Evolutionary conservation across 192 early-diverging fungal genomes (phyloP).

Genomic region (Obelidium mucronatum): DNA sequence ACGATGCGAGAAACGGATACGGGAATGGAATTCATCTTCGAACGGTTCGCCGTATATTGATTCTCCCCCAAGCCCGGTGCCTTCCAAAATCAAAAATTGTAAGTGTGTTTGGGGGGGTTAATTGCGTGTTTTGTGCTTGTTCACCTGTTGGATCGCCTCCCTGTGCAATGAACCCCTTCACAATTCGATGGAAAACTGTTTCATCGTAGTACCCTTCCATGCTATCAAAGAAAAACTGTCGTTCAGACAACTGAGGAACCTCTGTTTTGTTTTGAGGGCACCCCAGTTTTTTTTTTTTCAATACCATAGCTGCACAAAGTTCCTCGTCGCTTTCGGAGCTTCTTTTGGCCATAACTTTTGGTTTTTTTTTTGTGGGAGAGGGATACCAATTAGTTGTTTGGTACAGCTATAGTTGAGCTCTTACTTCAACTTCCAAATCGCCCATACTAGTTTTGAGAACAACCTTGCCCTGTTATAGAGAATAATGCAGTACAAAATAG

Average conservation of each 20-base stretch:
- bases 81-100: slow-evolving; percentile 5
- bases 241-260: no score
- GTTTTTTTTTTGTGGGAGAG: no score
- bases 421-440: slow-evolving; percentile 87
- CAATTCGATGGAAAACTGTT: slow-evolving; percentile 89
- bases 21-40: slow-evolving; percentile 91
- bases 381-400: background rate
- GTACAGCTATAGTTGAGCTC: background rate
- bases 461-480: slow-evolving; percentile 59
- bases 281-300: background rate
- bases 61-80: slow-evolving; percentile 79
- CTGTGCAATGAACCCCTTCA: slow-evolving; percentile 92
- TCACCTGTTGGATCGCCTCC: slow-evolving; percentile 91
- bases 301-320: slow-evolving; percentile 91
- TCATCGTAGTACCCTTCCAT: slow-evolving; percentile 90
- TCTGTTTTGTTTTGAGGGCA: background rate
- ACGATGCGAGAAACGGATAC: slow-evolving; percentile 86
- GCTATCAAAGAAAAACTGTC: slow-evolving; percentile 40
- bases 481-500: no score
- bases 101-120: no score
- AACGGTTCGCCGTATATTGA: slow-evolving; percentile 86
- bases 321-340: slow-evolving; percentile 87
- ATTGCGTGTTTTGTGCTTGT: slow-evolving; percentile 37
- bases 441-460: slow-evolving; percentile 85
- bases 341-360: slow-evolving; percentile 85